These are phyloP conservation scores for Trapa incisa DNA, from an alignment of 345 rosid species.

Conservation along the genomic window DNA sequence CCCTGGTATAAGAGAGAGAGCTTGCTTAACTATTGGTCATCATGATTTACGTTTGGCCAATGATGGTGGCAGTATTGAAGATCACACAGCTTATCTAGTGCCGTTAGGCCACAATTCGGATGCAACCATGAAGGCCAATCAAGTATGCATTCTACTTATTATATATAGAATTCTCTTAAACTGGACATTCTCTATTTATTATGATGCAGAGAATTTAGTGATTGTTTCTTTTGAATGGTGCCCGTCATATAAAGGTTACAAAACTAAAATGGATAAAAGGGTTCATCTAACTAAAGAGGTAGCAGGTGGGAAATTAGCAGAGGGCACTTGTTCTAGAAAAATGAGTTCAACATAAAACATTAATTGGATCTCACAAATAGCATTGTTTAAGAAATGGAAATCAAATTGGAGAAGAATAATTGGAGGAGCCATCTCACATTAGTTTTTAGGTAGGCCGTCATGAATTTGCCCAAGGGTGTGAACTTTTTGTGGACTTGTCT, in stretches of 20 bases:
- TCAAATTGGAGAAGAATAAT: background rate
- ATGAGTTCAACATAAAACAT: too few relatives aligned
- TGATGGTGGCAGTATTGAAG: background rate
- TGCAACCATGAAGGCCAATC: background rate
- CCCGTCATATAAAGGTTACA: background rate
- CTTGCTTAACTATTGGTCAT: background rate
- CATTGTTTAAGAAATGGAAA: background rate
- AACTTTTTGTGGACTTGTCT: background rate
- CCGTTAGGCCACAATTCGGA: background rate
- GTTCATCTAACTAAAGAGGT: background rate
- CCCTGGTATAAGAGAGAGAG: conserved; percentile 5
- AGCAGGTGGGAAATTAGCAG: background rate
- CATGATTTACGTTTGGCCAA: background rate
- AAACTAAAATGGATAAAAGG: background rate
- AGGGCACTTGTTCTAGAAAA: background rate
- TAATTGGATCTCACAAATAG: background rate
- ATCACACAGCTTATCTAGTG: background rate
- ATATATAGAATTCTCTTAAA: background rate
- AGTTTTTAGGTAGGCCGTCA: background rate
- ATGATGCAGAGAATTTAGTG: background rate
- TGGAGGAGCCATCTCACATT: background rate
- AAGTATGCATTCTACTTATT: background rate
- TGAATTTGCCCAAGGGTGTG: background rate
- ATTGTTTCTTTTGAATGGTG: background rate
- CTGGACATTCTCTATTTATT: background rate